phyloP scores from a whole-genome alignment of 2,329 filamentous ascomycete genomes.

The Magnaporthiopsis incrustans region DNA sequence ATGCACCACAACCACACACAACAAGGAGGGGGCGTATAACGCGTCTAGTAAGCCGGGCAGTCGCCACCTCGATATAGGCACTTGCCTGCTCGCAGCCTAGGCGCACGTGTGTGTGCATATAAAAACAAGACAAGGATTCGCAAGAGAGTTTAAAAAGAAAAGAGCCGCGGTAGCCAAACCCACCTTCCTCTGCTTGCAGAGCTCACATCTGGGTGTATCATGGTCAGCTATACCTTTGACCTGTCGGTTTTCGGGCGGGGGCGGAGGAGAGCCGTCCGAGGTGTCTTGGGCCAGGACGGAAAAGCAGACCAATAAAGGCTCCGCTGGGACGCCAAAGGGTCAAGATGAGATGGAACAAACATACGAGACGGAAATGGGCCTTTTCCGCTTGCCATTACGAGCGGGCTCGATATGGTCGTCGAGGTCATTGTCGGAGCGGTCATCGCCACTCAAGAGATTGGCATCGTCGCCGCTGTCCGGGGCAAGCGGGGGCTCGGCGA shows the following conservation, averaged over 20 bases:
- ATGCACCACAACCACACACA: not conserved
- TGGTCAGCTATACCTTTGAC: conserved; percentile 22
- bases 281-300: not conserved
- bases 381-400: conserved; percentile 48
- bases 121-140: not conserved
- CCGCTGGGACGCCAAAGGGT: not conserved
- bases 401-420: conserved; percentile 32
- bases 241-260: conserved; percentile 12
- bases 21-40: not conserved
- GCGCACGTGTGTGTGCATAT: not conserved
- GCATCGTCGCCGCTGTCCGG: conserved; percentile 23
- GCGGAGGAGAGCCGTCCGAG: conserved; percentile 3
- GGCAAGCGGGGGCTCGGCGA: conserved; percentile 12
- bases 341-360: conserved; percentile 18
- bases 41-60: no score
- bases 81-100: not conserved
- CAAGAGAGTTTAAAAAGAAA: not conserved
- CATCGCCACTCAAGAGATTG: conserved; percentile 41
- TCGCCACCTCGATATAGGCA: no score
- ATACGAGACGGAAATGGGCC: conserved; percentile 54
- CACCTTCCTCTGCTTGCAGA: conserved; percentile 77
- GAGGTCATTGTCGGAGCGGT: conserved; percentile 37
- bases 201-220: conserved; percentile 52
- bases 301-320: no score
- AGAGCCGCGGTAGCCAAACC: conserved; percentile 11